Base-by-base conservation (phyloP, 805 yeast genomes). In the Barnettozyma pratensis region DNA sequence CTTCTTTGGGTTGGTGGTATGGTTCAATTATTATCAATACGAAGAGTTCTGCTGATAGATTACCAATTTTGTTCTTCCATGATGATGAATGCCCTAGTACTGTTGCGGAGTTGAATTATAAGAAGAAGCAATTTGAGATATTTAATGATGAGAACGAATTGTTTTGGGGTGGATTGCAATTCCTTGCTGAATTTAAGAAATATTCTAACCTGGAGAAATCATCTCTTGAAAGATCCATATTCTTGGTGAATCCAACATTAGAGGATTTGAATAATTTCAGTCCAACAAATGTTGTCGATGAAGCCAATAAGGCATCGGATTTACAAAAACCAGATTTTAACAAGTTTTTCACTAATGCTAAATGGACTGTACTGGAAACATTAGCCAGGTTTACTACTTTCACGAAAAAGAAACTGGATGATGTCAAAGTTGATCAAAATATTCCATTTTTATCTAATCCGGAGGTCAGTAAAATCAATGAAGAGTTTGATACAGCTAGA, bases 81-180 rank as follows among this genome's bases (percentile, higher is more conserved):
- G 99, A 94, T 61, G 85, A 87, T 47, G 91, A 87, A 57, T 79
- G 85, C 34, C 83, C 87, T 6, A 85, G 92, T 38, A 88, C 96
- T 0, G 69, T 76, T 44, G 67, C 75, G 51, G 83, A 79, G 53
- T 85, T 81, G 53, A 75, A 77, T 44, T 62, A 77, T 46, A 75
- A 83, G 46, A 80, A 78, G 55, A 79, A 79, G 58, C 70, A 76
- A 11, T 89, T 91, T 63, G 87, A 85, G 50, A 90, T 96, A 0
- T 91, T 89, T 63, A 77, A 78, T 12, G 71, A 72, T 37, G 65
- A 70, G 1, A 72, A 71, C 28, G 75, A 73, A 35, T 63, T 88
- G 37, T 86, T 82, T 55, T 94, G 98, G 97, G 99, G 99, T 25
- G 99, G 97, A 1, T 79, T 76, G 39, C 85, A 87, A 55, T 83